These are phyloP conservation scores for Heliocybe sulcata DNA, from an alignment of 1,284 basidiomycete species.

Conservation along the genomic window DNA sequence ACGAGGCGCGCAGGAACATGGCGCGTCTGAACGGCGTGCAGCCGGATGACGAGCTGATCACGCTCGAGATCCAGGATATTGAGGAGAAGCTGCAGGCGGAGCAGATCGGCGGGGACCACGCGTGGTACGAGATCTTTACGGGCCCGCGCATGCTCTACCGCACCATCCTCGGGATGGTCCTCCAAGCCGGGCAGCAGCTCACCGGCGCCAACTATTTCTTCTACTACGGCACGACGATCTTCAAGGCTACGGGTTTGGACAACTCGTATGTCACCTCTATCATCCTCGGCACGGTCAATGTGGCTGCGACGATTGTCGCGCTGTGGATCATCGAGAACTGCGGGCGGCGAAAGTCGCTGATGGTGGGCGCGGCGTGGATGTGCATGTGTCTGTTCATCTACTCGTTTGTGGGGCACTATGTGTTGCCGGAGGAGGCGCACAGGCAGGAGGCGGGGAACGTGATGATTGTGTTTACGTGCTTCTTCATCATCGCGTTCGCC, in stretches of 20 bases:
- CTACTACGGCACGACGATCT: slow-evolving; percentile 60
- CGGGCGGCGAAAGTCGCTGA: slow-evolving; percentile 55
- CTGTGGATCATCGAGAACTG: slow-evolving; percentile 67
- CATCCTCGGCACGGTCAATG: slow-evolving; percentile 67
- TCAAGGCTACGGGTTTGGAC: slow-evolving; percentile 57
- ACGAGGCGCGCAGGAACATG: slow-evolving; percentile 46
- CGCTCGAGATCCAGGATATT: slow-evolving; percentile 46
- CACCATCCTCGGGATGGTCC: slow-evolving; percentile 52
- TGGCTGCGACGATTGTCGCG: slow-evolving; percentile 61
- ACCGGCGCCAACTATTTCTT: slow-evolving; percentile 59
- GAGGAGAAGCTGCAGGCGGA: slow-evolving; percentile 39
- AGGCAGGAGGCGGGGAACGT: slow-evolving; percentile 43
- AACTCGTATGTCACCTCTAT: slow-evolving; percentile 70
- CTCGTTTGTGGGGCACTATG: slow-evolving; percentile 64
- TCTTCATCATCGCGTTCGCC: slow-evolving; percentile 77
- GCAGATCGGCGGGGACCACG: slow-evolving; percentile 26
- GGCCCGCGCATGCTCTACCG: slow-evolving; percentile 46
- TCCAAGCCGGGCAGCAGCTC: slow-evolving; percentile 72
- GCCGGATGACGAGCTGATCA: slow-evolving; percentile 33
- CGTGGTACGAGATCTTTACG: slow-evolving; percentile 57
- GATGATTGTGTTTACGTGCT: slow-evolving; percentile 72
- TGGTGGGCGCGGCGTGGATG: slow-evolving; percentile 69
- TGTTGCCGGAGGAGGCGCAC: slow-evolving; percentile 37
- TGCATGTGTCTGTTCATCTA: slow-evolving; percentile 72
- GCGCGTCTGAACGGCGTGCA: slow-evolving; percentile 53